Percentiles rank a stretch among this genome's conserved stretches.
Evolutionary conservation across 306 rosid genomes (phyloP).

Genomic region (Herpetospermum pedunculosum): DNA sequence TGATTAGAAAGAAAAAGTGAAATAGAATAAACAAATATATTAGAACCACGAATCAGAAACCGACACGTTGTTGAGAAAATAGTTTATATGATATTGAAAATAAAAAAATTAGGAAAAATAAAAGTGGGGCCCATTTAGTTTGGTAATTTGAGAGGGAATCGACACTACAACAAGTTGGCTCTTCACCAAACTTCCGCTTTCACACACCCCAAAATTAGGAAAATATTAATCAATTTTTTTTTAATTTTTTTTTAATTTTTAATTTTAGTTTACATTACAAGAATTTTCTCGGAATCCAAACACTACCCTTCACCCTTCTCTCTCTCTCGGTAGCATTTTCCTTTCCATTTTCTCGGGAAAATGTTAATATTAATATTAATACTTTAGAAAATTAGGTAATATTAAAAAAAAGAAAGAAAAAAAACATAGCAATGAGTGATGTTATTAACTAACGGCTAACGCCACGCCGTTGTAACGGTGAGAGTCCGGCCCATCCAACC

Average conservation of each 20-base stretch:
- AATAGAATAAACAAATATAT: background rate
- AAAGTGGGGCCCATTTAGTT: background rate
- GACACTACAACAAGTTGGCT: conserved; percentile 2
- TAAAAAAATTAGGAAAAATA: background rate
- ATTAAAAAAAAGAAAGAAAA: background rate
- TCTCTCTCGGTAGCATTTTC: conserved; percentile 16
- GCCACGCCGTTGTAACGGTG: conserved; percentile 93
- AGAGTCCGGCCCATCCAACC: conserved; percentile 87
- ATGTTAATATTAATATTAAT: conserved; percentile 24
- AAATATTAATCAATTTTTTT: background rate
- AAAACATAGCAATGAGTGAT: conserved; percentile 13
- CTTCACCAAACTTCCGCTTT: conserved; percentile 37
- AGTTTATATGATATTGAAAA: background rate
- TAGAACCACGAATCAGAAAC: background rate
- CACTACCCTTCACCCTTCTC: conserved; percentile 13
- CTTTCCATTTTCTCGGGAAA: conserved; percentile 53
- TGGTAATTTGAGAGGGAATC: conserved; percentile 9
- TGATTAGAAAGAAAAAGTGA: background rate
- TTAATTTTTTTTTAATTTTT: background rate
- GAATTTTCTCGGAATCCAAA: conserved; percentile 39
- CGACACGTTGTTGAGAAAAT: background rate
- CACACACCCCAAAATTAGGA: conserved; percentile 18
- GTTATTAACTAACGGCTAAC: conserved; percentile 53
- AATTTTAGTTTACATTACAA: background rate
- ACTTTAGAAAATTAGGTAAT: conserved; percentile 10